Conservation (phyloP, 495 filamentous ascomycete genomes). For the Trypethelium eluteriae region DNA sequence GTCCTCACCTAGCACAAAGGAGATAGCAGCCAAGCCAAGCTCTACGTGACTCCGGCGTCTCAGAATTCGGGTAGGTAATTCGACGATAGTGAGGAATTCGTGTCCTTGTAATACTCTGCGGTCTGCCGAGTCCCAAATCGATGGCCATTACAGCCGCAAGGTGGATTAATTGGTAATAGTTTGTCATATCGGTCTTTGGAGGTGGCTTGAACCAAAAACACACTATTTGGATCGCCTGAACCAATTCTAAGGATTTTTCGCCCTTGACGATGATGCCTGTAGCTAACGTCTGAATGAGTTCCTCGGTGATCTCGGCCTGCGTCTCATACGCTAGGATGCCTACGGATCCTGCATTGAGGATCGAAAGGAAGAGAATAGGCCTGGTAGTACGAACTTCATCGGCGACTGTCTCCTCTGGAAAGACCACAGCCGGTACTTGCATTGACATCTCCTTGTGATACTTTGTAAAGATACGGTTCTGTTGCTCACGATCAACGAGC, state of each 20-base stretch:
- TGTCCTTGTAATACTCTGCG: not conserved
- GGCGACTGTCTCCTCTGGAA: slow-evolving; percentile 58
- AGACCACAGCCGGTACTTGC: slow-evolving; percentile 72
- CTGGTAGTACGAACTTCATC: slow-evolving; percentile 59
- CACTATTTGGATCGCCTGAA: slow-evolving; percentile 68
- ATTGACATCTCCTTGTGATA: slow-evolving; percentile 62
- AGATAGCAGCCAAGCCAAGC: slow-evolving; percentile 82
- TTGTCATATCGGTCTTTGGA: slow-evolving; percentile 75
- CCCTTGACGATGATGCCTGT: slow-evolving; percentile 66
- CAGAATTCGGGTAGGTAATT: slow-evolving; percentile 31
- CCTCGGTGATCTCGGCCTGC: slow-evolving; percentile 49
- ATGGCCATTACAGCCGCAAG: slow-evolving; percentile 78
- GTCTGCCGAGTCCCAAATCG: slow-evolving; percentile 69
- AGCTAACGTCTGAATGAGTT: slow-evolving; percentile 65
- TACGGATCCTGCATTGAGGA: slow-evolving; percentile 58
- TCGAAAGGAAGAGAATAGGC: slow-evolving; percentile 73
- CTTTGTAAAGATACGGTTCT: slow-evolving; percentile 56
- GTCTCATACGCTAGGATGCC: slow-evolving; percentile 32
- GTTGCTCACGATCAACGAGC: slow-evolving; percentile 55
- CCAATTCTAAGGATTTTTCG: slow-evolving; percentile 77
- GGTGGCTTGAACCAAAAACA: slow-evolving; percentile 79
- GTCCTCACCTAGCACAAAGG: slow-evolving; percentile 49
- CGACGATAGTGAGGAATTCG: slow-evolving; percentile 4
- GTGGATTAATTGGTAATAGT: slow-evolving; percentile 84
- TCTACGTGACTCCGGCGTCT: slow-evolving; percentile 63